Base-by-base conservation (phyloP, 345 rosid species). In the Leavenworthia alabamica region DNA sequence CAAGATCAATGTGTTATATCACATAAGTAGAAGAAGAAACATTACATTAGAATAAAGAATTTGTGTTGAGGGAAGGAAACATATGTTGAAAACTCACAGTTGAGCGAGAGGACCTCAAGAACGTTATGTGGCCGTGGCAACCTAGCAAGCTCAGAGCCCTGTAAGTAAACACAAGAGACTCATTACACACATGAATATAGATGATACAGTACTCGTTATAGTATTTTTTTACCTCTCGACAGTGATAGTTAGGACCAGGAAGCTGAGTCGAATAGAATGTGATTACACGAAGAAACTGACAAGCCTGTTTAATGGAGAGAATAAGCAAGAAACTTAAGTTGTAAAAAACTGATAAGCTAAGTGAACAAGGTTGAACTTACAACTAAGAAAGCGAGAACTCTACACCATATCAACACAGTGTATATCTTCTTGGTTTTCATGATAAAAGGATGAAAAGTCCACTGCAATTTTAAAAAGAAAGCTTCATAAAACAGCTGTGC, bases 391-490 rank as follows among this genome's bases (percentile, higher is more conserved):
- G 97, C 90, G 46, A 89, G 84, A 74, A 93, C 96, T 66, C 99
- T 84, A 82, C 97, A 93, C 99, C 99, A 93, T 44, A 89, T 50
- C 26, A 89, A 78, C 60, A 93, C 96, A 28, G 97, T 87, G 75
- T 93, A 93, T 81, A 93, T 79, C 82, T 80, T 89, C 79, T 84
- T 93, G 87, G 77, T 83, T 83, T 93, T 87, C 60, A 86, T 64
- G 75, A 89, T 60, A 81, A 93, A 93, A 36, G 99, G 99, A 79
- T 93, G 96, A 62, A 89, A 89, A 23, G 95, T 89, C 99, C 99
- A 93, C 99, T 89, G 86, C 79, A 79, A 73, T 15, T 44, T 43
- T 28, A 22, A 47, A 4, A 0, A 47, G 7, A 0, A 26, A 31
- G 3, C 10, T 16, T 19, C 23, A 66, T 24, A 36, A 16, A 31